These are phyloP conservation scores for Emydomyces testavorans DNA, from an alignment of 2,329 filamentous ascomycete species.

Conservation along the genomic window DNA sequence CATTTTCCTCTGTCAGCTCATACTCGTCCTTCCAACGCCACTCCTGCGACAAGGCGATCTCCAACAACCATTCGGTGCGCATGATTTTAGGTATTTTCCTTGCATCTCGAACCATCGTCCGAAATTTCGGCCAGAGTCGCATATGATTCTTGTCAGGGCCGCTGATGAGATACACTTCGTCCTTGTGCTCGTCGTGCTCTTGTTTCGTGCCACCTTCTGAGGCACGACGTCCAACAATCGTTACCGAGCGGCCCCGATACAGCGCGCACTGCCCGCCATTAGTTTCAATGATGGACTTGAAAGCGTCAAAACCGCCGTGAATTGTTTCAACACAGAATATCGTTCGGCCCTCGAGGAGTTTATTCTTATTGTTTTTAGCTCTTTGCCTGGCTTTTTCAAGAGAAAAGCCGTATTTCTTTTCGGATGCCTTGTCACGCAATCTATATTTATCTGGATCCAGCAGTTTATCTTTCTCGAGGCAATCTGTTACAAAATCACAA, in stretches of 20 bases:
- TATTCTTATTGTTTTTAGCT: slow-evolving; percentile 64
- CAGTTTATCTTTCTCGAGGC: slow-evolving; percentile 56
- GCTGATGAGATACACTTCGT: slow-evolving; percentile 74
- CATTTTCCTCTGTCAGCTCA: slow-evolving; percentile 29
- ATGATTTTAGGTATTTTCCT: slow-evolving; percentile 75
- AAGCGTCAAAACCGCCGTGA: slow-evolving; percentile 70
- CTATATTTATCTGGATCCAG: slow-evolving; percentile 54
- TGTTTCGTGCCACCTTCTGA: slow-evolving; percentile 26
- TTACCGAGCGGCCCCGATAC: slow-evolving; percentile 62
- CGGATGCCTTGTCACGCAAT: slow-evolving; percentile 60
- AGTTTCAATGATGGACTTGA: slow-evolving; percentile 70
- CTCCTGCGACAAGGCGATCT: slow-evolving; percentile 79
- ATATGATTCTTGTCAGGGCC: slow-evolving; percentile 56
- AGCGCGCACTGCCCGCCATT: slow-evolving; percentile 76
- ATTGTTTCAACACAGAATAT: slow-evolving; percentile 78
- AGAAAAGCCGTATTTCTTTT: slow-evolving; percentile 58
- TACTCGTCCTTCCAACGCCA: slow-evolving; percentile 57
- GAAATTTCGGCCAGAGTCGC: slow-evolving; percentile 68
- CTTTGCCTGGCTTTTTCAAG: slow-evolving; percentile 57
- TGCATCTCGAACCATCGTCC: slow-evolving; percentile 62
- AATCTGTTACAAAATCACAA: slow-evolving; percentile 65
- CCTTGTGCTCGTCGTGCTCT: slow-evolving; percentile 45
- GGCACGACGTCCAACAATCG: slow-evolving; percentile 46
- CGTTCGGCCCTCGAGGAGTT: slow-evolving; percentile 60
- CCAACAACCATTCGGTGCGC: slow-evolving; percentile 76